These are phyloP conservation scores for Tuber microsphaerosporum DNA, from an alignment of 495 filamentous ascomycete species.

Conservation along the genomic window DNA sequence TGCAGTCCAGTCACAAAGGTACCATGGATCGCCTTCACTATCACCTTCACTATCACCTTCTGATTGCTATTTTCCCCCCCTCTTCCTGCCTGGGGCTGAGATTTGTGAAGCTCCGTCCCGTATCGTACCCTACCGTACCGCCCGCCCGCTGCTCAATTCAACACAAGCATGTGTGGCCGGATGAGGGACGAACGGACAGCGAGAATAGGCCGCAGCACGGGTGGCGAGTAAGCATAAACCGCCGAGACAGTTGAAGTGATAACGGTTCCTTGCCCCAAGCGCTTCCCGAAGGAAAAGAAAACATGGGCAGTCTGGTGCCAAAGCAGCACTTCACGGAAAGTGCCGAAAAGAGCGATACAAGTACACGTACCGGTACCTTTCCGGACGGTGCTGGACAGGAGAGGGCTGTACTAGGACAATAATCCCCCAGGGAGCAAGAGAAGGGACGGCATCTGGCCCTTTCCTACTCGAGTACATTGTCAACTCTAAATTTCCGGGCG, in stretches of 20 bases:
- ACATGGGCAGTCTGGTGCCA: neutral
- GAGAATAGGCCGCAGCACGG: neutral
- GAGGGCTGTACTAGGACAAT: neutral
- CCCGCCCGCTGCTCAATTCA: neutral
- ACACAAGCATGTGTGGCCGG: neutral
- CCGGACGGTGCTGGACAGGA: too few relatives aligned
- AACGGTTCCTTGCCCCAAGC: neutral
- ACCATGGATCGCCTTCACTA: neutral
- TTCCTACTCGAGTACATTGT: neutral
- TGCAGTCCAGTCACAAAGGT: neutral
- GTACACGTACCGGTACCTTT: too few relatives aligned
- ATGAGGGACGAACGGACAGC: neutral
- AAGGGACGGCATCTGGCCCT: neutral
- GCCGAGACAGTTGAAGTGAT: neutral
- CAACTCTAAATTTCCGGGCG: neutral
- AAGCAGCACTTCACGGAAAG: neutral
- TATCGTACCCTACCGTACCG: neutral
- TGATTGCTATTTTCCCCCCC: neutral
- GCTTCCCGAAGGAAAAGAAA: conserved; percentile 3
- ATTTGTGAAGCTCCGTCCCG: neutral
- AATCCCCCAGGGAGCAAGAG: neutral
- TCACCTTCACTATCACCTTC: neutral
- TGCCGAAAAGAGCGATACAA: neutral
- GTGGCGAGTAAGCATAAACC: neutral
- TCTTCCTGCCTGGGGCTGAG: neutral